Base-by-base conservation (phyloP, 768 basidiomycete species). In the Paxillus ammoniavirescens region DNA sequence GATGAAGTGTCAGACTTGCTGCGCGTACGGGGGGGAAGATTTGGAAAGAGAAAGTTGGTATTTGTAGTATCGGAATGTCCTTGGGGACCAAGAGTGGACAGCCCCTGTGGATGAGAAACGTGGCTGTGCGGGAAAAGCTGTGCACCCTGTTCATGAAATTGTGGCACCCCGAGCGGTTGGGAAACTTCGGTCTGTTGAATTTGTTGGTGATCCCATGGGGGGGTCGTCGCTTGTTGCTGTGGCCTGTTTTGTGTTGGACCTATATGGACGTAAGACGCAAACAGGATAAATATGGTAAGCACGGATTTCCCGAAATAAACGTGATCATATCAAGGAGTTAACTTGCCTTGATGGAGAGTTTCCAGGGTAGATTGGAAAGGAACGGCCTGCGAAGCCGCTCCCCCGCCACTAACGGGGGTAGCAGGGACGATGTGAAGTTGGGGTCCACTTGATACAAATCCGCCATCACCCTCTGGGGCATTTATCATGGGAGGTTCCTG, bases 361-460 rank as follows among this genome's bases (percentile, higher is more conserved):
- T 77, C 67, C 59, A 80, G 66, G 45, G 76, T 73, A 35, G 74
- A 72, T 59, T 80, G 79, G 74, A 84, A 87, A 38, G 80, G 76
- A 36, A 73, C 77, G 37, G 73, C 65, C 54, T 77, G 75, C 9
- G 72, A 70, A 36, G 72, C 72, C 26, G 73, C 77, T 35, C 73
- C 83, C 18, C 82, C 84, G 42, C 83, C 85, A 55, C 80, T 81
- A 51, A 93, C 77, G 8, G 91, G 91, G 3, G 91, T 93, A 18
- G 90, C 88, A 40, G 91, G 91, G 7, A 91, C 89, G 56, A 93
- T 85, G 63, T 90, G 82, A 55, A 93, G 77, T 48, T 79, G 80
- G 1, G 87, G 89, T 0, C 86, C 83, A 15, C 73, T 71, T 8
- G 72, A 65, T 47, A 74, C 69, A 50, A 72, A 69, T 28, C 73